Conservation (phyloP, 2,329 filamentous ascomycete genomes). For the Aspergillus fructus region DNA sequence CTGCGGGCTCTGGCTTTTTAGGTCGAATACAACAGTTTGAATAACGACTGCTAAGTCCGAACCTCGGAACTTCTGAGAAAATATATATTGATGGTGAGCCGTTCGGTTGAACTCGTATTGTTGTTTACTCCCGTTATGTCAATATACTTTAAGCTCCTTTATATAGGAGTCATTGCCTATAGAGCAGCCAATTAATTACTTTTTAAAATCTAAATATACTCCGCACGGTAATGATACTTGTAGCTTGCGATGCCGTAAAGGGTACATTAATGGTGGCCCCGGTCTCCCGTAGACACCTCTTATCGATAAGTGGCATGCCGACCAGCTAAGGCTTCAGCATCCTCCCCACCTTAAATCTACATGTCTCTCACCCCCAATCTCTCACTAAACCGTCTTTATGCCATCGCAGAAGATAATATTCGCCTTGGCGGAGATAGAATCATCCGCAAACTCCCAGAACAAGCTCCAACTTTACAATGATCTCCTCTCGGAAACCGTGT, state of each 20-base stretch:
- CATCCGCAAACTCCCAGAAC: conserved; percentile 46
- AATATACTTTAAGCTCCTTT: too few species aligned
- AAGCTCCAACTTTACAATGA: conserved; percentile 58
- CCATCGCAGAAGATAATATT: conserved; percentile 51
- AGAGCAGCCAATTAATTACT: too few species aligned
- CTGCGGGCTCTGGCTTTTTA: too few species aligned
- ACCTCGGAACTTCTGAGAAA: too few species aligned
- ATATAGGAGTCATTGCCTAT: too few species aligned
- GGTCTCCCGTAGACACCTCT: conserved; percentile 9
- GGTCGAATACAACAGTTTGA: too few species aligned
- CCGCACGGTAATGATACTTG: neutral
- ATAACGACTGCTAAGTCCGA: too few species aligned
- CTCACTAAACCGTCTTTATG: conserved; percentile 34
- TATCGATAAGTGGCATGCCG: conserved; percentile 26
- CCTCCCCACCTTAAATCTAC: neutral
- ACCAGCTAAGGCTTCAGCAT: neutral
- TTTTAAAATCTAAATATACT: too few species aligned
- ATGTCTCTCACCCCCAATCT: neutral
- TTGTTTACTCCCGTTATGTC: too few species aligned
- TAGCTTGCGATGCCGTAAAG: neutral
- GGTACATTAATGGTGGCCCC: neutral
- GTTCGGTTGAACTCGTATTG: too few species aligned
- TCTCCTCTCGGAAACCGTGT: conserved; percentile 57
- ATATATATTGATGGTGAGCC: too few species aligned
- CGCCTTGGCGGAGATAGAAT: conserved; percentile 52